Base-by-base conservation (phyloP, 768 basidiomycete genomes). In the Suillus tomentosus region DNA sequence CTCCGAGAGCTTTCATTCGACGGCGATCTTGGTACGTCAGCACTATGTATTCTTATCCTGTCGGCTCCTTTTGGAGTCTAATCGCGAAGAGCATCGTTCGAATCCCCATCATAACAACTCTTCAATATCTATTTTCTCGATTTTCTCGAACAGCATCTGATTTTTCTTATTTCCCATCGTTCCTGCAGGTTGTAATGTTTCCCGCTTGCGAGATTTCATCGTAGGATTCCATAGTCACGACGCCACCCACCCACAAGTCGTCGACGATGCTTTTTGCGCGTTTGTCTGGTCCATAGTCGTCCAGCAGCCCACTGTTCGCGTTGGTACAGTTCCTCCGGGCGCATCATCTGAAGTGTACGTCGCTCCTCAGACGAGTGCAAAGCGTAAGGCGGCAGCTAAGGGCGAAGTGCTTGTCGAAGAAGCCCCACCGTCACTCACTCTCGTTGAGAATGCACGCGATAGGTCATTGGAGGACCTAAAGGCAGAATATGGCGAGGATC, bases 1-100 rank as follows among this genome's bases (percentile, higher is more conserved):
- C 82, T 95, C 42, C 88, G 90, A 45, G 93, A 96, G 74, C 81
- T 96, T 37, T 87, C 95, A 6, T 95, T 95, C 76, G 94, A 95
- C 70, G 94, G 94, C 6, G 92, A 95, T 73, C 81, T 93, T 50
- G 94, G 94, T 95, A 75, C 80, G 90, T 84, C 13, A 34, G 31
- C 40, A 14, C 55, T 31, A 31, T 19, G 36, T 53, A 60, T 17
- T 64, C 51, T 45, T 27, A 8, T 31, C 24, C 37, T 24, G 2
- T 31, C 45, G 39, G 43, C 54, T 42, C 40, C 61, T 47, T 42
- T 24, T 31, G 62, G 40, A 19, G 9, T 27, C 24, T 27, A 10
- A 37, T 59, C 47, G 53, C 36, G 54, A 64, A 60, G 65, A 62
- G 62, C 68, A 69, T 78, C 70, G 83, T 83, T 85, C 82, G 81